Evolutionary conservation across 495 filamentous ascomycete species (phyloP), one percentile per base, ranked within the genome.

Genomic region (Pyrenopolyporus hunteri): DNA sequence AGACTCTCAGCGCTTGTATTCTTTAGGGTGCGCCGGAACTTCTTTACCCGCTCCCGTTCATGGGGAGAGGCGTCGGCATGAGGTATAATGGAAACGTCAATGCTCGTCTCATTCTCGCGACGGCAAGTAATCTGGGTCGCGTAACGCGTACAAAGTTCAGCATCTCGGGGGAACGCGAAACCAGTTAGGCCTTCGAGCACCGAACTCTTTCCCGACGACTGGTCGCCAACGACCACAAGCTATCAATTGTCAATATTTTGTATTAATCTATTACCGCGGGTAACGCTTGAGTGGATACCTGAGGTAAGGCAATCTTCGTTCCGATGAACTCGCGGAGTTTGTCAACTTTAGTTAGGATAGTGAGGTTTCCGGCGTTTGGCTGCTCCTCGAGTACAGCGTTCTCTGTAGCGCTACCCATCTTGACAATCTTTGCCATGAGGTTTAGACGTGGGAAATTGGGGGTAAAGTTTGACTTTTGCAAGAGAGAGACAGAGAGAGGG

Each of bases 121-220:
- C 79, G 81, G 48, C 76, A 81, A 1, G 76, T 80, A 49, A 87
- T 87, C 63, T 87, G 78, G 0, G 83, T 87, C 2, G 81, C 82
- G 54, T 81, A 83, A 0, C 84, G 74, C 0, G 85, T 88, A 63
- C 82, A 85, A 11, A 85, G 76, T n/a, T 77, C 77, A 8, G 71
- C 71, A 22, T 70, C 76, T 25, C 75, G 71, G n/a, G 83, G 81
- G 46, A 85, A 82, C 1, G 78, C 73, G 43, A 85, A 71, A 3
- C 74, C 76, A 1, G 80, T 83, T 22, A 85, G 42, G 31, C 76
- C 75, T 71, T 84, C 78, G 1, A 84, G 71, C 4, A 82, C 66
- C 0, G 79, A 84, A 28, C 70, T 76, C 58, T 86, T 86, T 10
- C 83, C 82, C 4, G 76, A 78, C 0, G 78, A 82, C 63, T 83